Evolutionary conservation across 441 rosid genomes (phyloP).

Genomic region (Gossypium gossypioides): DNA sequence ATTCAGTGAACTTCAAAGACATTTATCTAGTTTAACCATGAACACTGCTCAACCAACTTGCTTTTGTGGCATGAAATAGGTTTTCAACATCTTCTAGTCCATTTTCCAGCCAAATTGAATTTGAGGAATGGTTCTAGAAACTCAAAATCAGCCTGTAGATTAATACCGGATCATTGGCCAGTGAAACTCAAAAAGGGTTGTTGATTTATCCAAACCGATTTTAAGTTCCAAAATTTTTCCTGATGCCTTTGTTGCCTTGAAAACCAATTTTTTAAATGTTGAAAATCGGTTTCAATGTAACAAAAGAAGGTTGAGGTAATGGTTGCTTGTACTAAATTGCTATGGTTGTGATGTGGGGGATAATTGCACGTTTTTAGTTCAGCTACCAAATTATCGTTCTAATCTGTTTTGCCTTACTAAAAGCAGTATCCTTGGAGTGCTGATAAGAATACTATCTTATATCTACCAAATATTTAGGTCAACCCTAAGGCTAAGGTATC

Average conservation of each 20-base stretch:
- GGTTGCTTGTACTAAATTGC: background rate
- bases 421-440: background rate
- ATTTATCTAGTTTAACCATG: background rate
- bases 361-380: background rate
- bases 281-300: background rate
- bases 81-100: background rate
- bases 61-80: constrained; percentile 3
- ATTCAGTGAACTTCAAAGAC: background rate
- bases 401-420: background rate
- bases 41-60: background rate
- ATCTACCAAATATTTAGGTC: constrained; percentile 42
- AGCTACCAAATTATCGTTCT: background rate
- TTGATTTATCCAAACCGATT: background rate
- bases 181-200: background rate
- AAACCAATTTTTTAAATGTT: background rate
- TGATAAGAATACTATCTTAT: constrained; percentile 4
- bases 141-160: background rate
- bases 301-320: background rate
- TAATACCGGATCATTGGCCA: background rate
- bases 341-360: background rate
- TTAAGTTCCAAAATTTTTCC: background rate
- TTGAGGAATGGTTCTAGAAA: background rate
- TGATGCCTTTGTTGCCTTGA: background rate
- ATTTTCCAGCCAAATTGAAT: background rate
- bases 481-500: constrained; percentile 96